A percentile compares a stretch with the other conserved stretches of the same genome.
Evolutionary conservation across 2,329 filamentous ascomycete species (phyloP).

Genomic region (Dryadomyces quercivorus): DNA sequence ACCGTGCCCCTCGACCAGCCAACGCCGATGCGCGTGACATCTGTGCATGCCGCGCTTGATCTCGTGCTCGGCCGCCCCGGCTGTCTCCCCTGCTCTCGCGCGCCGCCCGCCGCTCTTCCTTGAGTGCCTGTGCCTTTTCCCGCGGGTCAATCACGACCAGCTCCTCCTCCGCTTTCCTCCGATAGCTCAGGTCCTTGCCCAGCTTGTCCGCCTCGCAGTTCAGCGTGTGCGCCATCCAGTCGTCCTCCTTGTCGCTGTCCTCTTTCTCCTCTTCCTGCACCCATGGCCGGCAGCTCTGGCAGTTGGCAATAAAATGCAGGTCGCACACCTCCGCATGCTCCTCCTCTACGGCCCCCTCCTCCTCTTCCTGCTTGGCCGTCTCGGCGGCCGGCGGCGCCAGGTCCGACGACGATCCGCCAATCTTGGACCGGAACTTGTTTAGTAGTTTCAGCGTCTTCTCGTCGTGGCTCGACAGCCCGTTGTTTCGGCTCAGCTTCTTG

Average conservation of each 20-base stretch:
- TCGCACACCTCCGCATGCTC: conserved; percentile 61
- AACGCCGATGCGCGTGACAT: conserved; percentile 40
- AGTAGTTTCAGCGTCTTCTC: conserved; percentile 57
- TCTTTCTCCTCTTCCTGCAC: conserved; percentile 44
- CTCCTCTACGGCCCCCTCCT: background rate
- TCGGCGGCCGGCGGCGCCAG: conserved; percentile 6
- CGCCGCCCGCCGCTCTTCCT: conserved; percentile 49
- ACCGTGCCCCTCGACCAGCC: conserved; percentile 45
- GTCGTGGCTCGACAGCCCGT: conserved; percentile 40
- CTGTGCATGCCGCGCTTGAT: conserved; percentile 45
- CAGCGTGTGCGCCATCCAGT: conserved; percentile 78
- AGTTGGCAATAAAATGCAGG: conserved; percentile 90
- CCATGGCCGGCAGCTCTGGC: conserved; percentile 83
- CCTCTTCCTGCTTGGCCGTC: conserved; percentile 12
- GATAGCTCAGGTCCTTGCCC: conserved; percentile 85
- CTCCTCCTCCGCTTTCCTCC: conserved; percentile 83
- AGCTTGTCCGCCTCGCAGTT: conserved; percentile 81
- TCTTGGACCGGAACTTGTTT: conserved; percentile 65
- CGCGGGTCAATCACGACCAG: conserved; percentile 86
- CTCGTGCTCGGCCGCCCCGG: conserved; percentile 41
- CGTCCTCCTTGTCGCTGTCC: conserved; percentile 33
- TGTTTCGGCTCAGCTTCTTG: conserved; percentile 49
- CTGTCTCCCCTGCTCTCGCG: conserved; percentile 40
- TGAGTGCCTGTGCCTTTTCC: conserved; percentile 64
- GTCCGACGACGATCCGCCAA: conserved; percentile 38